Percentiles rank a stretch among this genome's conserved stretches.
These are phyloP conservation scores for Chlamydomonas schloesseri DNA, from an alignment of 139 green algal genomes.

Conservation along the genomic window DNA sequence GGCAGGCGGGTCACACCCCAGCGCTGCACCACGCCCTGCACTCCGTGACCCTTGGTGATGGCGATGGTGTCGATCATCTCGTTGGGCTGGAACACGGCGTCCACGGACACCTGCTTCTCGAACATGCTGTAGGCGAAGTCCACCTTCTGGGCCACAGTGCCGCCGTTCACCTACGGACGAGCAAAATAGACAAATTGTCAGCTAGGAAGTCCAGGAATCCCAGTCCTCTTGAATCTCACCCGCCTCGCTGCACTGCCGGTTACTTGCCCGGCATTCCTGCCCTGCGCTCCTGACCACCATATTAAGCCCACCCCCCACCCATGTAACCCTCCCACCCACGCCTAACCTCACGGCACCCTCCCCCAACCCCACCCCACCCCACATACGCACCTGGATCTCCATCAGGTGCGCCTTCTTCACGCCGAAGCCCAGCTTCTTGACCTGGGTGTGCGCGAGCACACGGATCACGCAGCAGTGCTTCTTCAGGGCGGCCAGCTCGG, in stretches of 20 bases:
- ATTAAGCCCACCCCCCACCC: too few relatives aligned
- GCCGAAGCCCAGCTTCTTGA: constrained; percentile 84
- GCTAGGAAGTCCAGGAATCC: too few relatives aligned
- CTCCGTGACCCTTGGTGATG: constrained; percentile 96
- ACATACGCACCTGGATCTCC: constrained; percentile 96
- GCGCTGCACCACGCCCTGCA: constrained; percentile 97
- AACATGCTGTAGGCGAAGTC: constrained; percentile 95
- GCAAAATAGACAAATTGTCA: too few relatives aligned
- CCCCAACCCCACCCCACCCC: too few relatives aligned
- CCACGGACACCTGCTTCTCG: constrained; percentile 94
- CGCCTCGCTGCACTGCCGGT: too few relatives aligned
- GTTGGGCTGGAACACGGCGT: constrained; percentile 89
- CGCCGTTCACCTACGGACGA: constrained; percentile 93
- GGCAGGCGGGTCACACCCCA: constrained; percentile 99
- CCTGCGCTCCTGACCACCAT: too few relatives aligned
- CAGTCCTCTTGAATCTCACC: too few relatives aligned
- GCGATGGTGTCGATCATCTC: constrained; percentile 99
- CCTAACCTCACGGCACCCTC: too few relatives aligned
- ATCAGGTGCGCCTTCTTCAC: constrained; percentile 99
- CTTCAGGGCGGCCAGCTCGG: constrained; percentile 93
- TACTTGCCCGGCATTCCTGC: too few relatives aligned
- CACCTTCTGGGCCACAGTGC: constrained; percentile 93
- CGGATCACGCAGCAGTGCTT: constrained; percentile 94
- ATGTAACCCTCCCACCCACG: too few relatives aligned
- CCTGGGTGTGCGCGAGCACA: constrained; percentile 95